phyloP scores from a whole-genome alignment of 1,139 yeast species.

The Blastobotrys malaysiensis region DNA sequence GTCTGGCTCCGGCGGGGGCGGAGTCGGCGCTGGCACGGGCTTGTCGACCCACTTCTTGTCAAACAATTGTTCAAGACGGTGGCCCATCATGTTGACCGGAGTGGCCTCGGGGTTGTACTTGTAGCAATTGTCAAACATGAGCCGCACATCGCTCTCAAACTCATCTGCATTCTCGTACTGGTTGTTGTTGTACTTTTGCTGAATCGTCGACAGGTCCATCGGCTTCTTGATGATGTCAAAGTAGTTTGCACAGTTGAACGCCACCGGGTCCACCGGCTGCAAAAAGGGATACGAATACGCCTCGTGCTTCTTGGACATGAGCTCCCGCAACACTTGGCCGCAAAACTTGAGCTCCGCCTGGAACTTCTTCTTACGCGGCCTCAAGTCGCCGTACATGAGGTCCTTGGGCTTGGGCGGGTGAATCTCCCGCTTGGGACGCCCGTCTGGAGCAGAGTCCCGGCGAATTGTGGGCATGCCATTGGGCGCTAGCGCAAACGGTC shows the following conservation, averaged over 20 bases:
- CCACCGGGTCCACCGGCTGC: slow-evolving; percentile 93
- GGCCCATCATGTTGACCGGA: slow-evolving; percentile 95
- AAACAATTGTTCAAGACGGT: slow-evolving; percentile 76
- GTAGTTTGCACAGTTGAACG: slow-evolving; percentile 87
- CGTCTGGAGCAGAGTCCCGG: slow-evolving; percentile 56
- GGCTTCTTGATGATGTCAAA: slow-evolving; percentile 81
- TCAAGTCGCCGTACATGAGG: slow-evolving; percentile 64
- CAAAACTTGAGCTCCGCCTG: slow-evolving; percentile 89
- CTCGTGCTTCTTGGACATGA: slow-evolving; percentile 77
- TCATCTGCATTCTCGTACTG: slow-evolving; percentile 86
- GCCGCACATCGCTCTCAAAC: slow-evolving; percentile 74
- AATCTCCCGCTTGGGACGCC: slow-evolving; percentile 89
- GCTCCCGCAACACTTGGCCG: slow-evolving; percentile 74
- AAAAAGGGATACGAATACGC: slow-evolving; percentile 83
- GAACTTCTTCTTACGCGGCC: slow-evolving; percentile 83
- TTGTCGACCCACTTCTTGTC: slow-evolving; percentile 85
- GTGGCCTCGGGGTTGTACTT: slow-evolving; percentile 92
- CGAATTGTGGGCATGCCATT: slow-evolving; percentile 54
- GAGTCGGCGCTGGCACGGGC: slow-evolving; percentile 70
- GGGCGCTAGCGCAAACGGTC: slow-evolving; percentile 27
- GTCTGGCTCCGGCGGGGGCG: slow-evolving; percentile 42
- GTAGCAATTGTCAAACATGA: slow-evolving; percentile 85
- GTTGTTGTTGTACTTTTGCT: slow-evolving; percentile 73
- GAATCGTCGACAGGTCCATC: slow-evolving; percentile 90
- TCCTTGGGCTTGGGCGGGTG: slow-evolving; percentile 97